A percentile compares a stretch with the other conserved stretches of the same genome.
phyloP scores from a whole-genome alignment of 2,329 filamentous ascomycete species.

The Cadophora sp. region DNA sequence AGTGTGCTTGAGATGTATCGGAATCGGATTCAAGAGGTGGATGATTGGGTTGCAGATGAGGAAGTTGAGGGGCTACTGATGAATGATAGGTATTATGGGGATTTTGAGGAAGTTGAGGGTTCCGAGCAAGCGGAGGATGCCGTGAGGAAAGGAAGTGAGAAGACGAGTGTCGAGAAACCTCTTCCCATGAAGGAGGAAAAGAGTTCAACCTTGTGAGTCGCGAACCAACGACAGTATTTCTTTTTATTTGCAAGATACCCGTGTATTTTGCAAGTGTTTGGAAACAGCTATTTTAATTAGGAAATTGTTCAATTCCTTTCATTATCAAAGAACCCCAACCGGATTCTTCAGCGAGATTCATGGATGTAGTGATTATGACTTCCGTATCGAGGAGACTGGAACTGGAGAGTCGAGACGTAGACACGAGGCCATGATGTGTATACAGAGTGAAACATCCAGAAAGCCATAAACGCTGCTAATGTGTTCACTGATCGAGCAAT shows the following conservation, averaged over 20 bases:
- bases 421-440: too few species aligned
- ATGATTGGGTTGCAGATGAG: slow-evolving; percentile 33
- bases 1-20: slow-evolving; percentile 27
- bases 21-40: slow-evolving; percentile 29
- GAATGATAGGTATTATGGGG: slow-evolving; percentile 28
- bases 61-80: slow-evolving; percentile 31
- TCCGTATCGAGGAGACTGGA: too few species aligned
- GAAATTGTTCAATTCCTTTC: too few species aligned
- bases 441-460: too few species aligned
- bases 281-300: too few species aligned
- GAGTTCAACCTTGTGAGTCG: slow-evolving; percentile 25
- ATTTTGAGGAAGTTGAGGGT: slow-evolving; percentile 23
- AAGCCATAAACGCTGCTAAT: too few species aligned
- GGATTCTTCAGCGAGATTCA: too few species aligned
- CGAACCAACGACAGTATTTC: neutral
- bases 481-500: too few species aligned
- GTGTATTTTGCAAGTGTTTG: neutral
- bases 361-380: too few species aligned
- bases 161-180: slow-evolving; percentile 26
- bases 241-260: slow-evolving; percentile 11
- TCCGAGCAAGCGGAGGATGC: slow-evolving; percentile 20
- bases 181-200: slow-evolving; percentile 25
- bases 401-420: too few species aligned
- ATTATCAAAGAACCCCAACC: too few species aligned
- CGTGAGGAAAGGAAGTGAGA: slow-evolving; percentile 23